Percentiles rank a stretch among this genome's conserved stretches.
phyloP scores from a whole-genome alignment of 306 rosid genomes.

The Morella rubra region DNA sequence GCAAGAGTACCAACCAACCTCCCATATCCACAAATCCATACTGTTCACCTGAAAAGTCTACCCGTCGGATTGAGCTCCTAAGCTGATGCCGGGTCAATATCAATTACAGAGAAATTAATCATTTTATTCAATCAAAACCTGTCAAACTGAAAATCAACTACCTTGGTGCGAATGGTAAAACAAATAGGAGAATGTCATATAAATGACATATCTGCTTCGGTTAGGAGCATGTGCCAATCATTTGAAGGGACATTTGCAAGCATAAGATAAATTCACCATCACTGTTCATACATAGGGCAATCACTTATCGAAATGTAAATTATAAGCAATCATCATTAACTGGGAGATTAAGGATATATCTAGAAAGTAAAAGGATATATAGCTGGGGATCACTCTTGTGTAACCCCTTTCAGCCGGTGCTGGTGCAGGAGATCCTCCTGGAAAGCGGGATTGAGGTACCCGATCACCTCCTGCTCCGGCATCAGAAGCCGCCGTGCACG shows the following conservation, averaged over 20 bases:
- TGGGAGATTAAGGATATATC: not conserved
- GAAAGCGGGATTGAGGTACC: no score
- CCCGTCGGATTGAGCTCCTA: not conserved
- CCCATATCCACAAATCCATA: not conserved
- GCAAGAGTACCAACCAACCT: not conserved
- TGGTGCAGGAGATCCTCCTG: no score
- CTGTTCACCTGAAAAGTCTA: not conserved
- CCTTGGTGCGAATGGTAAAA: not conserved
- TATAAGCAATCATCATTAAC: not conserved
- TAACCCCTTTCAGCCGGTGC: no score
- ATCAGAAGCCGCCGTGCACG: no score
- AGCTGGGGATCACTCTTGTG: no score
- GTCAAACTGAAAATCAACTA: not conserved
- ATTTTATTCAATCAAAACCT: not conserved
- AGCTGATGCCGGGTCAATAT: not conserved
- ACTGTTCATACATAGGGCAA: not conserved
- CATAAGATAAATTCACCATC: not conserved
- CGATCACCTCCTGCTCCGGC: no score
- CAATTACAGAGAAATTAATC: not conserved
- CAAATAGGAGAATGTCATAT: not conserved
- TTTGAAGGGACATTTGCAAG: not conserved
- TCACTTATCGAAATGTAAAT: not conserved
- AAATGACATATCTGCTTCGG: not conserved
- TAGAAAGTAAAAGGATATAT: no score
- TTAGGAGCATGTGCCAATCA: not conserved